A percentile compares a stretch with the other conserved stretches of the same genome.
phyloP scores from a whole-genome alignment of 148 eudicot genomes.

The Fagopyrum homotropicum region DNA sequence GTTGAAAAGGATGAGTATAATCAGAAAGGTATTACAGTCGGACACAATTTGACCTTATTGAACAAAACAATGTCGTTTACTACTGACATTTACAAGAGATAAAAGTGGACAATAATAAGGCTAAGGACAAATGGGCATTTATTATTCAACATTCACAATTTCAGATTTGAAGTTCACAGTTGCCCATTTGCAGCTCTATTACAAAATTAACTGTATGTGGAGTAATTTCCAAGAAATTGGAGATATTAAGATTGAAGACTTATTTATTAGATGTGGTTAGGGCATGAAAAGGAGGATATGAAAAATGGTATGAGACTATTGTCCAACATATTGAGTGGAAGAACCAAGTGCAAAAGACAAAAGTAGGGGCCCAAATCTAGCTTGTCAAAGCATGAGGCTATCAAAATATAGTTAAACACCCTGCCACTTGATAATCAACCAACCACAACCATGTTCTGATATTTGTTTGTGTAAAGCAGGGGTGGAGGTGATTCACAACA shows the following conservation, averaged over 20 bases:
- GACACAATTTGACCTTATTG: not conserved
- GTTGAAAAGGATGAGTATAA: slow-evolving; percentile 1
- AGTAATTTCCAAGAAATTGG: not conserved
- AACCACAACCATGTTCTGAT: not conserved
- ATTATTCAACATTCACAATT: not conserved
- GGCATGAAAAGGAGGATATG: not conserved
- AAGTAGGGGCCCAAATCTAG: not conserved
- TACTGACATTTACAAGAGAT: not conserved
- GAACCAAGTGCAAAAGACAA: not conserved
- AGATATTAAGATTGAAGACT: not conserved
- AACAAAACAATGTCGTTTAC: not conserved
- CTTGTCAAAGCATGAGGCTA: not conserved
- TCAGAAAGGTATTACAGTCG: not conserved
- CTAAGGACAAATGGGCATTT: not conserved
- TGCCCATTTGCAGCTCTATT: not conserved
- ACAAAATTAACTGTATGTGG: not conserved
- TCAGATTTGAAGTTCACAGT: not conserved
- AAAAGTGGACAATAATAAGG: not conserved
- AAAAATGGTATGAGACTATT: not conserved
- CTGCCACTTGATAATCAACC: not conserved
- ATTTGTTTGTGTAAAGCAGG: not conserved
- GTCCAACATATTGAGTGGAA: not conserved
- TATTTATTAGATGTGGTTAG: not conserved
- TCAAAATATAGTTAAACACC: not conserved
- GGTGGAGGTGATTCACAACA: not conserved